Base-by-base conservation (phyloP, 164 flowering plant genomes). In the Tetracentron sinense region DNA sequence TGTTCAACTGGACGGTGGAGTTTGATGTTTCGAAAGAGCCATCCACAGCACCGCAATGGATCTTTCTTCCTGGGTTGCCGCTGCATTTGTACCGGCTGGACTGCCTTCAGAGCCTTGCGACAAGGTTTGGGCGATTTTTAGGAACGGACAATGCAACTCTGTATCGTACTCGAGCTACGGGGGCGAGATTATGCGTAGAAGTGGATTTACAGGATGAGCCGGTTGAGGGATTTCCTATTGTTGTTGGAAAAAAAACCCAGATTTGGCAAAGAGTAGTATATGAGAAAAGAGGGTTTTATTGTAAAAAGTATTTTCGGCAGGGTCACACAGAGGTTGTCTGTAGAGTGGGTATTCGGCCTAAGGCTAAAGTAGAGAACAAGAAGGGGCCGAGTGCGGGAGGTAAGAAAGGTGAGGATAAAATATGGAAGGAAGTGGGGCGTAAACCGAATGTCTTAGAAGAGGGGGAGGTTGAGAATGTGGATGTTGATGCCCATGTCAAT, bases 91-190 rank as follows among this genome's bases (percentile, higher is more conserved):
- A 42, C 30, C 22, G 62, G 20, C 1, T 27, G 1, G 52, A 59
- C 12, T 42, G 30, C 15, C 16, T 59, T 1, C 50, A 46, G 52
- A 59, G 23, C 12, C 20, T 59, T 16, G 62, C 62, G 2, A 15
- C 62, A 15, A 4, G 30, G 31, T 59, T 59, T 59, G 61, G 61
- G 3, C 14, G 30, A 6, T 58, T 15, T 58, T 12, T 58, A 12
- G 61, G 61, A 4, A 59, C 52, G 6, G 62, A 59, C 25, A 22
- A 59, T 59, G 62, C 62, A 5, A 59, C 62, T 2, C 23, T 59
- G 52, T 3, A 44, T 44, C 20, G 52, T 5, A 42, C 62, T 0
- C 23, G 62, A 17, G 62, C 52, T 3, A 7, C 31, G 25, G 62
- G 52, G 50, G 62, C 62, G 2, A 6, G 62, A 16, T 23, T 59